Percentiles rank a stretch among this genome's conserved stretches.
These are phyloP conservation scores for Fusarium lateritium DNA, from an alignment of 2,329 filamentous ascomycete genomes.

Conservation along the genomic window DNA sequence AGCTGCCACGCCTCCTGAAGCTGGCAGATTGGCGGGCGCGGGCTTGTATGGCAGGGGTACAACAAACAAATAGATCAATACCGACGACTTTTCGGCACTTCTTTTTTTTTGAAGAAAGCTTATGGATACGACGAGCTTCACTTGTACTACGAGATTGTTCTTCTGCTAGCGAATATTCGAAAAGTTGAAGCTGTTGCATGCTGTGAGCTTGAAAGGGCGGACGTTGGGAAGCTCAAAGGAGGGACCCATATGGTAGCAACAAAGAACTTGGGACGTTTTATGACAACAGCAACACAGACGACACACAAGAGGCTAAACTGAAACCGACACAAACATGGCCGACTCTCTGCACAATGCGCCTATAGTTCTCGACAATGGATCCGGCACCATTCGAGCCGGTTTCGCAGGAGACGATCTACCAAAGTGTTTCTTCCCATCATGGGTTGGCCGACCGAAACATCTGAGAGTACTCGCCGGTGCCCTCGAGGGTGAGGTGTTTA, in stretches of 20 bases:
- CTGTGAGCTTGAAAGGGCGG: conserved; percentile 38
- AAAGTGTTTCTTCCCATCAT: conserved; percentile 97
- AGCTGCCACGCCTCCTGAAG: conserved; percentile 49
- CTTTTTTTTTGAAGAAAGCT: conserved; percentile 19
- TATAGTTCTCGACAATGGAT: conserved; percentile 99
- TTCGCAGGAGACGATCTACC: conserved; percentile 97
- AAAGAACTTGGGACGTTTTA: conserved; percentile 41
- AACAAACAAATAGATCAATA: conserved; percentile 42
- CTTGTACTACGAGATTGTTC: conserved; percentile 10
- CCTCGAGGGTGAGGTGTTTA: conserved; percentile 96
- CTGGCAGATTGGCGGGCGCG: conserved; percentile 46
- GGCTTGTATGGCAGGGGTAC: conserved; percentile 43
- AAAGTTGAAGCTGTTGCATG: conserved; percentile 24
- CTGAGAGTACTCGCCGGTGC: conserved; percentile 95
- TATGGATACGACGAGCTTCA: conserved; percentile 44
- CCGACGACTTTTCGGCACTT: conserved; percentile 36
- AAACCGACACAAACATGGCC: conserved; percentile 59
- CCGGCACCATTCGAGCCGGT: conserved; percentile 95
- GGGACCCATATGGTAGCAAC: conserved; percentile 33
- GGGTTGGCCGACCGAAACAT: conserved; percentile 96
- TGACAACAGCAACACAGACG: conserved; percentile 28
- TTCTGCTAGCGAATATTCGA: conserved; percentile 21
- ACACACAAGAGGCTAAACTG: conserved; percentile 13
- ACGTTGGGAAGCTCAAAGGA: conserved; percentile 41
- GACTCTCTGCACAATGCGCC: conserved; percentile 92